Conservation (phyloP, 2,329 filamentous ascomycete species). For the Ophiosphaerella narmari region DNA sequence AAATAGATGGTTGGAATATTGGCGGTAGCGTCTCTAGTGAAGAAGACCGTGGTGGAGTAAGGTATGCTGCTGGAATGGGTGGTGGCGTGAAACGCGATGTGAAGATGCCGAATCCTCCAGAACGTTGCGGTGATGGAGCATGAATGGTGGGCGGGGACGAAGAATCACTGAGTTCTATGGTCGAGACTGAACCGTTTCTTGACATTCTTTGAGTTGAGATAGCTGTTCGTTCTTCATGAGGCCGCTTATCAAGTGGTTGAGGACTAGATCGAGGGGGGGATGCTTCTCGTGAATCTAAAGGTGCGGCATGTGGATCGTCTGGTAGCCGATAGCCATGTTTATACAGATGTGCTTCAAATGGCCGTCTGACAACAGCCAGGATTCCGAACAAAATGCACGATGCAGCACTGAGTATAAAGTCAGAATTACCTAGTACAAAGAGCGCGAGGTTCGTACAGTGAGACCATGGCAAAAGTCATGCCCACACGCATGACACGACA, state of each 20-base stretch:
- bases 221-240: conserved; percentile 8
- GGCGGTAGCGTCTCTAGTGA: conserved; percentile 18
- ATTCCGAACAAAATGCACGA: conserved; percentile 41
- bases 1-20: conserved; percentile 19
- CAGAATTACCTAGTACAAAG: neutral
- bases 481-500: conserved; percentile 37
- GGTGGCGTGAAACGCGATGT: conserved; percentile 35
- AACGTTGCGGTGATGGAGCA: conserved; percentile 21
- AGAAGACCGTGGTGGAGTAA: conserved; percentile 14
- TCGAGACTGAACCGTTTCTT: conserved; percentile 30
- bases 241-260: conserved; percentile 19
- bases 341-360: conserved; percentile 45
- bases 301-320: conserved; percentile 12
- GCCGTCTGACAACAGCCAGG: conserved; percentile 39
- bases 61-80: conserved; percentile 31
- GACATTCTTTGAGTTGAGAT: conserved; percentile 20
- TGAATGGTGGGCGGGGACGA: conserved; percentile 24
- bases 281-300: conserved; percentile 19
- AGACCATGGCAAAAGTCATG: conserved; percentile 38
- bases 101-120: conserved; percentile 30
- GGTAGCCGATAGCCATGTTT: conserved; percentile 26
- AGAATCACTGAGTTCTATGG: conserved; percentile 24
- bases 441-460: conserved; percentile 31
- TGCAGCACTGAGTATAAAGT: conserved; percentile 26
- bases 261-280: conserved; percentile 21